These are phyloP conservation scores for Paraphaeosphaeria sporulosa DNA, from an alignment of 2,329 filamentous ascomycete species.

Conservation along the genomic window DNA sequence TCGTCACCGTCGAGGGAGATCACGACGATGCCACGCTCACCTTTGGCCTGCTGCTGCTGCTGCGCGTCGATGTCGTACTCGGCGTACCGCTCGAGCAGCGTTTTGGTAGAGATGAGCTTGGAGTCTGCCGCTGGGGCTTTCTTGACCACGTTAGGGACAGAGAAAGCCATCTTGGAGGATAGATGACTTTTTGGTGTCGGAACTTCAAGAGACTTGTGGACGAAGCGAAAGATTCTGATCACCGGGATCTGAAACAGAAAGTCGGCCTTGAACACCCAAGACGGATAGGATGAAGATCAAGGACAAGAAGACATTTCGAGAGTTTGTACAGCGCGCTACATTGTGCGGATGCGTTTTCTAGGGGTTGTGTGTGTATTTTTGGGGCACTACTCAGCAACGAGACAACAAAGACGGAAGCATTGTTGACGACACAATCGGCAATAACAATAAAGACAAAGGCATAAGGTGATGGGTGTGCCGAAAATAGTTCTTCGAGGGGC, in stretches of 20 bases:
- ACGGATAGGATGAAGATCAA: background rate
- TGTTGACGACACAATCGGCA: background rate
- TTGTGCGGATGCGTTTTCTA: background rate
- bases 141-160: background rate
- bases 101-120: background rate
- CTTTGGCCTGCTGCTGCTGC: background rate
- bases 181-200: background rate
- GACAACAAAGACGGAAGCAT: background rate
- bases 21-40: constrained; percentile 1
- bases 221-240: background rate
- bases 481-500: background rate
- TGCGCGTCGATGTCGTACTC: constrained; percentile 1
- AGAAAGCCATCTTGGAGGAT: constrained; percentile 1
- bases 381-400: background rate
- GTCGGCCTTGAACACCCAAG: background rate
- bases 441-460: background rate
- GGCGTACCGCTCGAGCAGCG: constrained; percentile 4
- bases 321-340: background rate
- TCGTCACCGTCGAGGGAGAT: background rate
- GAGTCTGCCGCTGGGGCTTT: background rate
- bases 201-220: background rate
- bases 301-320: background rate
- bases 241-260: background rate
- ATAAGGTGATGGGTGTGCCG: background rate
- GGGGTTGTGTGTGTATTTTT: background rate